Evolutionary conservation across 306 rosid genomes (phyloP).

Genomic region (Ormosia semicastrata): DNA sequence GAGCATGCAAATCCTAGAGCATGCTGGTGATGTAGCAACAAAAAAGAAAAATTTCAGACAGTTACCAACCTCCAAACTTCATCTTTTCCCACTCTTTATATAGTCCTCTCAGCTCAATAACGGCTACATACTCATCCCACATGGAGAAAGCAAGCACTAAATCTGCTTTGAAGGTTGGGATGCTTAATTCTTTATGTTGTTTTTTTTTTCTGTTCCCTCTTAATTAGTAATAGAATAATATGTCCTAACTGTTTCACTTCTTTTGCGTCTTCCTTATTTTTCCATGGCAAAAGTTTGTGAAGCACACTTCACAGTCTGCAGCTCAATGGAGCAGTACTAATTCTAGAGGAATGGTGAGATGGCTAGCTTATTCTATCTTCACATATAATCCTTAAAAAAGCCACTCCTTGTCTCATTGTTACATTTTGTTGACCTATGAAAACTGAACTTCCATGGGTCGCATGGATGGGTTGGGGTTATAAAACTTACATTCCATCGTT

Average conservation of each 20-base stretch:
- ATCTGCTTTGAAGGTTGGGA: conserved; percentile 62
- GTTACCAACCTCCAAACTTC: conserved; percentile 73
- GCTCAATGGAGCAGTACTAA: conserved; percentile 62
- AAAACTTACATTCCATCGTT: not conserved
- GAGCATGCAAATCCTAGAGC: conserved; percentile 54
- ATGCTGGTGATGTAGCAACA: conserved; percentile 89
- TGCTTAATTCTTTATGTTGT: not conserved
- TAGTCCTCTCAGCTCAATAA: conserved; percentile 24
- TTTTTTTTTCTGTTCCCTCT: conserved; percentile 10
- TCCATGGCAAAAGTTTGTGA: conserved; percentile 48
- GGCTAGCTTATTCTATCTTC: conserved; percentile 7
- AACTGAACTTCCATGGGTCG: not conserved
- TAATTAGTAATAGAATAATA: not conserved
- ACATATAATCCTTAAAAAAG: not conserved
- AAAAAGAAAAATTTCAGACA: conserved; percentile 41
- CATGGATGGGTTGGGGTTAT: not conserved
- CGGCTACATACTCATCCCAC: conserved; percentile 28
- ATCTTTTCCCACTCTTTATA: conserved; percentile 35
- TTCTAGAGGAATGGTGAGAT: conserved; percentile 72
- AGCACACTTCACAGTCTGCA: conserved; percentile 56
- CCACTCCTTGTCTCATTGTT: conserved; percentile 2
- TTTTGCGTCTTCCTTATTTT: conserved; percentile 1
- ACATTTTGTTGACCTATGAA: conserved; percentile 4
- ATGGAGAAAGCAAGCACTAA: conserved; percentile 70
- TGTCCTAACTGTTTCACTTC: conserved; percentile 28